Conservation (phyloP, 176 grass and related monocot species). For the Leersia perrieri region DNA sequence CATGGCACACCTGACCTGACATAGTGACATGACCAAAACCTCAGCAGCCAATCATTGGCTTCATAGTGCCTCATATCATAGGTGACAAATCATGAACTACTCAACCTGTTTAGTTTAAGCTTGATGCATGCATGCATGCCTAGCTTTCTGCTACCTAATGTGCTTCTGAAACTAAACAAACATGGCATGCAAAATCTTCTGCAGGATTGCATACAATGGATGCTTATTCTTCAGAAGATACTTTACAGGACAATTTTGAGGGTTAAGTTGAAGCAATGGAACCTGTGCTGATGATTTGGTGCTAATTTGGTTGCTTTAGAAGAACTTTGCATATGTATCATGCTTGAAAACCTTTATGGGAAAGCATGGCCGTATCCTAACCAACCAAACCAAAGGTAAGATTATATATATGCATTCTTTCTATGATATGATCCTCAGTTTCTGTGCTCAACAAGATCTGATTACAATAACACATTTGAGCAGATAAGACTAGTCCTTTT, state of each 20-base stretch:
- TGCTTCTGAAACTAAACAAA: conserved; percentile 23
- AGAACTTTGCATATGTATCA: conserved; percentile 8
- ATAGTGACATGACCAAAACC: not conserved
- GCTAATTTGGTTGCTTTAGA: conserved; percentile 5
- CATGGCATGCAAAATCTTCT: conserved; percentile 28
- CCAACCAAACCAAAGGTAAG: conserved; percentile 25
- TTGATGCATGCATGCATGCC: not conserved
- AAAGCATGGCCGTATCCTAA: conserved; percentile 34
- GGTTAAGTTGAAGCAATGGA: no score
- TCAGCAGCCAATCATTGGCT: conserved; percentile 17
- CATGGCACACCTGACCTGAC: conserved; percentile 13
- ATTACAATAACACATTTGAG: conserved; percentile 30
- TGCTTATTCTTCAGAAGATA: conserved; percentile 1
- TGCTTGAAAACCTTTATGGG: conserved; percentile 4
- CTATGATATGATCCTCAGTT: conserved; percentile 16
- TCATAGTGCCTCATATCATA: conserved; percentile 43
- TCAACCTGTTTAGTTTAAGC: conserved; percentile 31
- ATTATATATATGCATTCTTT: conserved; percentile 14
- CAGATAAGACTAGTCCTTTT: not conserved
- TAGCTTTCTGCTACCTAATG: conserved; percentile 39
- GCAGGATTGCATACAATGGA: conserved; percentile 27
- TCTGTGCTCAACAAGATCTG: conserved; percentile 13
- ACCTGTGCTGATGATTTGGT: conserved; percentile 13
- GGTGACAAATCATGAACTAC: conserved; percentile 20
- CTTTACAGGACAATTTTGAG: not conserved